Evolutionary conservation across 768 basidiomycete species (phyloP).

Genomic region (Tricholoma furcatifolium): DNA sequence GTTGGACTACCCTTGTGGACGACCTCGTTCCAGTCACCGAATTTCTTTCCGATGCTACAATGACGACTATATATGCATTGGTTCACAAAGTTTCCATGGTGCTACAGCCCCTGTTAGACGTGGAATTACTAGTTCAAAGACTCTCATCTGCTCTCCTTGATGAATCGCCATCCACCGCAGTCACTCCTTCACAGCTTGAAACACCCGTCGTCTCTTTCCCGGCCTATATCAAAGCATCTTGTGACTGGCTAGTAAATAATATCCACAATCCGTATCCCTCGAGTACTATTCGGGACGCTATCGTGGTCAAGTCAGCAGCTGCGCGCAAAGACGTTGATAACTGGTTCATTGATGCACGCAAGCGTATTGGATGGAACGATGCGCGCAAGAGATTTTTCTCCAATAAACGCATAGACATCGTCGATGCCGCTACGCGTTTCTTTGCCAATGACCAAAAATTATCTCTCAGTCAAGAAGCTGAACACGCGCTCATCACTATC

Average conservation of each 20-base stretch:
- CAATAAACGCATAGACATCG: constrained; percentile 31
- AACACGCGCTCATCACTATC: constrained; percentile 22
- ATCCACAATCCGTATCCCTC: constrained; percentile 54
- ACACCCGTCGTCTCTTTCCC: neutral
- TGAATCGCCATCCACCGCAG: constrained; percentile 1
- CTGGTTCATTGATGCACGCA: constrained; percentile 51
- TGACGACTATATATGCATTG: constrained; percentile 5
- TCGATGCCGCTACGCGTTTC: constrained; percentile 37
- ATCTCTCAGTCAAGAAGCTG: constrained; percentile 21
- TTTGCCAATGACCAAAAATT: constrained; percentile 22
- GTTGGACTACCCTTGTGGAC: constrained; percentile 10
- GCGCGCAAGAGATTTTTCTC: constrained; percentile 33
- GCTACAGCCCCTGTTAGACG: constrained; percentile 2
- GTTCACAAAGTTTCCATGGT: constrained; percentile 3
- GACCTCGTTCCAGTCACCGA: constrained; percentile 10
- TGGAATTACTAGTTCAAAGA: constrained; percentile 8
- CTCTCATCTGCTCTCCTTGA: constrained; percentile 6
- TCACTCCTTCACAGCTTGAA: neutral
- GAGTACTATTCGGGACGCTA: constrained; percentile 21
- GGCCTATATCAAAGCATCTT: constrained; percentile 26
- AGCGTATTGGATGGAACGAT: constrained; percentile 54
- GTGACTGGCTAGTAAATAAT: constrained; percentile 43
- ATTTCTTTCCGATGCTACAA: constrained; percentile 10
- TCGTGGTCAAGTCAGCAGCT: constrained; percentile 25
- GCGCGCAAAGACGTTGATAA: constrained; percentile 33